Percentiles rank a stretch among this genome's conserved stretches.
These are phyloP conservation scores for Cyanodermella asteris DNA, from an alignment of 2,329 filamentous ascomycete species.

Conservation along the genomic window DNA sequence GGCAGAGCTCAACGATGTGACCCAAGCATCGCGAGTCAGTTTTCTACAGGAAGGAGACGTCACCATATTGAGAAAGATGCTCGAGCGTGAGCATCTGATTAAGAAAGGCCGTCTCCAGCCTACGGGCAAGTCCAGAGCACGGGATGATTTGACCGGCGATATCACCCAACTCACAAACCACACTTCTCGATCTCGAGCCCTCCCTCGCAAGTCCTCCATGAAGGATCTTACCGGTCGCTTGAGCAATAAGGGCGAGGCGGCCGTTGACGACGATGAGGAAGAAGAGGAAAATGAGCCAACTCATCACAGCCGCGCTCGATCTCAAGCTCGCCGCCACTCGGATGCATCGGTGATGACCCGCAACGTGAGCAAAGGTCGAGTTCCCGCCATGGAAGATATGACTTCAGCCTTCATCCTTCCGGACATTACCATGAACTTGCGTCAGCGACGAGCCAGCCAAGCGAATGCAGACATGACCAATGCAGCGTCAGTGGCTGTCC, in stretches of 20 bases:
- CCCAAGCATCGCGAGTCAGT: too few species aligned
- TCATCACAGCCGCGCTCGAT: background rate
- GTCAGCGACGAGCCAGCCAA: constrained; percentile 8
- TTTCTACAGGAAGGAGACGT: constrained; percentile 27
- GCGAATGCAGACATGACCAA: constrained; percentile 14
- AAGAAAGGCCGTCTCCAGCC: too few species aligned
- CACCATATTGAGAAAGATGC: constrained; percentile 28
- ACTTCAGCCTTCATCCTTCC: constrained; percentile 43
- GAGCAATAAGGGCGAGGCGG: background rate
- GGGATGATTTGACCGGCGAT: too few species aligned
- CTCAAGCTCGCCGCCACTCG: constrained; percentile 14
- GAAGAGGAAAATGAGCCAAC: background rate
- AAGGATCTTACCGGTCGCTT: constrained; percentile 23
- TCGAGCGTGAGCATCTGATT: constrained; percentile 37
- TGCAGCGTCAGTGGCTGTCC: constrained; percentile 18
- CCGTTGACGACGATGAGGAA: background rate
- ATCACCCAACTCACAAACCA: too few species aligned
- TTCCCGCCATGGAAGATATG: constrained; percentile 29
- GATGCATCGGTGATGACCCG: constrained; percentile 27
- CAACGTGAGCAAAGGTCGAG: constrained; percentile 27
- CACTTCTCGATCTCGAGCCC: too few species aligned
- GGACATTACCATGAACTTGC: constrained; percentile 34
- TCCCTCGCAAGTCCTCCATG: constrained; percentile 33
- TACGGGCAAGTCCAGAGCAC: too few species aligned
- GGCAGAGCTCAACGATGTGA: constrained; percentile 4